These are phyloP conservation scores for Lichtheimia ornata DNA, from an alignment of 371 early-diverging fungal species.

Conservation along the genomic window DNA sequence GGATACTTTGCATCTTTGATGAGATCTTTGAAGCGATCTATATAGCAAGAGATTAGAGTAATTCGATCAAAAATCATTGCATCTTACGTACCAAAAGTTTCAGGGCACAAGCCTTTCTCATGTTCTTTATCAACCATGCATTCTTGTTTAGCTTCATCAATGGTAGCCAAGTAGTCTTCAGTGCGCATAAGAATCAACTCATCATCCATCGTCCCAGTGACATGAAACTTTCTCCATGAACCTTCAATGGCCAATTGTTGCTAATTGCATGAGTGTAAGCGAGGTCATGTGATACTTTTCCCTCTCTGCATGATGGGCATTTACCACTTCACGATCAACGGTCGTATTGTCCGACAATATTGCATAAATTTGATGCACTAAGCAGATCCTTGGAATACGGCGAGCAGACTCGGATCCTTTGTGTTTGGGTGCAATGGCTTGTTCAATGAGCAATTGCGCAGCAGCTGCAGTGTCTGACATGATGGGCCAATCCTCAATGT, in stretches of 20 bases:
- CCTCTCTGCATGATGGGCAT: not conserved
- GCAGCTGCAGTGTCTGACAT: constrained; percentile 34
- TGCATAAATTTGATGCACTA: constrained; percentile 44
- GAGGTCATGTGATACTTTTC: not conserved
- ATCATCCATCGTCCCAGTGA: constrained; percentile 37
- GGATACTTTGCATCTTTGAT: constrained; percentile 8
- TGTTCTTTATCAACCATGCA: constrained; percentile 46
- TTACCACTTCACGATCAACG: constrained; percentile 44
- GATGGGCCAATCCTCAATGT: constrained; percentile 5
- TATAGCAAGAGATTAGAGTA: not conserved
- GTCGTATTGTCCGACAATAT: constrained; percentile 32
- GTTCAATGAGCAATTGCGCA: constrained; percentile 33
- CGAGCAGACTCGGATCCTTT: constrained; percentile 11
- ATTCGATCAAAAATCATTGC: not conserved
- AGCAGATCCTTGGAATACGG: constrained; percentile 24
- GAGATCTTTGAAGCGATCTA: constrained; percentile 21
- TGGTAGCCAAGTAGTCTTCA: constrained; percentile 22
- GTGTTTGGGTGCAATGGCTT: constrained; percentile 2
- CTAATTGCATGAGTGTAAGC: constrained; percentile 11
- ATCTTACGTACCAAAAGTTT: constrained; percentile 16
- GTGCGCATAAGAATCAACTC: constrained; percentile 31
- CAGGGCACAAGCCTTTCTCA: constrained; percentile 11
- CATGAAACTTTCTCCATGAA: constrained; percentile 35
- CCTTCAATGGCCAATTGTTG: constrained; percentile 26
- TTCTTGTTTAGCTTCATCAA: constrained; percentile 20